Evolutionary conservation across 768 basidiomycete genomes (phyloP).

Genomic region (Pisolithus albus): DNA sequence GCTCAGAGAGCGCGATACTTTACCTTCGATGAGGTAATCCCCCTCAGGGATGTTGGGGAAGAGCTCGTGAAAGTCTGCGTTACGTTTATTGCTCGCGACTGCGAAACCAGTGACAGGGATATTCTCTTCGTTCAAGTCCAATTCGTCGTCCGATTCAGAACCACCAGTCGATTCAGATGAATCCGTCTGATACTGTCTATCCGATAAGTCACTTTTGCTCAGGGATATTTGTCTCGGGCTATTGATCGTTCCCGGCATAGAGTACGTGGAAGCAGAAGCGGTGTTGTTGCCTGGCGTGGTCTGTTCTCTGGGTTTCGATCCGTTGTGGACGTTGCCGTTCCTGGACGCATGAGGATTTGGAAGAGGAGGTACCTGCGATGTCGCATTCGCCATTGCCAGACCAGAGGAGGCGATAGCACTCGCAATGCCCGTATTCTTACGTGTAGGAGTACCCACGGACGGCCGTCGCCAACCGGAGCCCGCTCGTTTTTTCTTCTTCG

Average conservation of each 20-base stretch:
- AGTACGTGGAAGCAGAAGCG: constrained; percentile 5
- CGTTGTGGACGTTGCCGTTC: constrained; percentile 12
- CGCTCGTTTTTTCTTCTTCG: constrained; percentile 16
- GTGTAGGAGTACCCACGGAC: constrained; percentile 10
- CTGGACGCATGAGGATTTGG: constrained; percentile 15
- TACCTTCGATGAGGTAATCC: constrained; percentile 97
- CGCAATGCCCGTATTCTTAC: constrained; percentile 53
- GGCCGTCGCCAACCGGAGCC: constrained; percentile 6
- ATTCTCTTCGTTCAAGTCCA: constrained; percentile 44
- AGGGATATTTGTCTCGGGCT: constrained; percentile 16
- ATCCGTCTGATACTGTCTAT: constrained; percentile 17
- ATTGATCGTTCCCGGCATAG: constrained; percentile 8
- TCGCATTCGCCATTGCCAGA: constrained; percentile 57
- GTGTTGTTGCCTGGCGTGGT: constrained; percentile 1
- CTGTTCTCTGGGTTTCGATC: constrained; percentile 6
- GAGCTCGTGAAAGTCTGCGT: constrained; percentile 92
- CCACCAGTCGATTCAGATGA: constrained; percentile 20
- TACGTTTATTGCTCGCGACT: constrained; percentile 90
- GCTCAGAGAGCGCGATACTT: constrained; percentile 16
- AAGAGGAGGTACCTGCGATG: constrained; percentile 38
- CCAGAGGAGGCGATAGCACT: constrained; percentile 62
- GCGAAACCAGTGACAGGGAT: constrained; percentile 96
- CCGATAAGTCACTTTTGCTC: constrained; percentile 21
- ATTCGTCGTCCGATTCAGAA: constrained; percentile 30
- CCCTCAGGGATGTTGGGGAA: constrained; percentile 88